Evolutionary conservation across 306 rosid genomes (phyloP), one percentile per base, ranked within the genome.

Genomic region (Hippophae gyantsensis): DNA sequence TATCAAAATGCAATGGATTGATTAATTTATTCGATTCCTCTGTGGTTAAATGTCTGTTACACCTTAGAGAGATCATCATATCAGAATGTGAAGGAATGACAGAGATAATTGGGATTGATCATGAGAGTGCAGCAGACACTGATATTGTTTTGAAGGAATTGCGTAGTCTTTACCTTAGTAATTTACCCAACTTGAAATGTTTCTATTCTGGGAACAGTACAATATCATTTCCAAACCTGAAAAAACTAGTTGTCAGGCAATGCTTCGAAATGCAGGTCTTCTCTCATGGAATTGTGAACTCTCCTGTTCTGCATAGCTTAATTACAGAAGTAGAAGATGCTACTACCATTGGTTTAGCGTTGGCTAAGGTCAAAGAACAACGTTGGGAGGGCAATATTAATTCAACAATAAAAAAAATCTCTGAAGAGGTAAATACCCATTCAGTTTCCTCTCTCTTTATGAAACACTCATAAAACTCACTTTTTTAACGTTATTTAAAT

Each of bases 241-340:
- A 5, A 0, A 1, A 1, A 1, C 27, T 48, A 13, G 0, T 1
- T 7, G n/a, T 57, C 6, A 7, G 2, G 7, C 2, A n/a, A 47
- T 66, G 70, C 61, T 57, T 57, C 10, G 18, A 67, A 42, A 42
- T 67, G 65, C 58, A 52, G 44, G n/a, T 7, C 6, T 67, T 67
- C 25, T 67, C 71, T 6, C 38, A 6, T 18, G 52, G 58, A 48
- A 42, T 12, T 10, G 6, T 48, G 49, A 41, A 45, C 43, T 12
- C 64, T 11, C 44, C 52, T 1, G 2, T 25, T 11, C 23, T 54
- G 42, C 2, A 54, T 18, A 1, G 13, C 3, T 18, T 54, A 38
- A 26, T 3, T 32, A 32, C 38, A 32, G 38, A 32, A 18, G 23
- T 18, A 18, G 23, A 18, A 18, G 23, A 18, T 18, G 23, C 23